Percentiles rank a stretch among this genome's conserved stretches.
These are phyloP conservation scores for Pestalotiopsis sp. DNA, from an alignment of 2,329 filamentous ascomycete species.

Conservation along the genomic window DNA sequence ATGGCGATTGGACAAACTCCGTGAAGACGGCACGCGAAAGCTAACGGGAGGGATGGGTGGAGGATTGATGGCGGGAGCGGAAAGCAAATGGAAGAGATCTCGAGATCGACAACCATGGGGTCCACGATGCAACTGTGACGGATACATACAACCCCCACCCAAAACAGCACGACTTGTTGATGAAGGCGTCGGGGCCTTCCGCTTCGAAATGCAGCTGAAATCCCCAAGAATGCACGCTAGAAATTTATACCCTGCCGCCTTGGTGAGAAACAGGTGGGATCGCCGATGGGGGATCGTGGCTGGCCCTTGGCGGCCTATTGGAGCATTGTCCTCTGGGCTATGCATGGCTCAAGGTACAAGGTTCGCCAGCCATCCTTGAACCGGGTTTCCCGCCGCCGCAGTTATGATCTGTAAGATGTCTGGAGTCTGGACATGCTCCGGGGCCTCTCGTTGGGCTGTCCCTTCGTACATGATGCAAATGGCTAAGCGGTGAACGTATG, in stretches of 20 bases:
- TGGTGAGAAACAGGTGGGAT: neutral
- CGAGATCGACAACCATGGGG: neutral
- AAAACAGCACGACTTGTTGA: neutral
- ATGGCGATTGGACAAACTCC: neutral
- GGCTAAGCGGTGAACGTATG: neutral
- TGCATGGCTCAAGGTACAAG: neutral
- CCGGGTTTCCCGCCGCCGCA: neutral
- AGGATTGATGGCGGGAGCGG: neutral
- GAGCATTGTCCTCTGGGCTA: neutral
- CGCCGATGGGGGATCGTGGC: constrained; percentile 7
- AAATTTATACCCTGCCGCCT: neutral
- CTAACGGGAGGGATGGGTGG: neutral
- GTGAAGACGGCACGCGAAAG: neutral
- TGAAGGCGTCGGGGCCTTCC: neutral
- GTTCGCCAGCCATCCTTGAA: neutral
- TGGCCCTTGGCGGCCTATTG: constrained; percentile 1
- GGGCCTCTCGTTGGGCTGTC: neutral
- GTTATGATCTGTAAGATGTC: neutral
- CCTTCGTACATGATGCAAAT: neutral
- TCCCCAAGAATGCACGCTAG: neutral
- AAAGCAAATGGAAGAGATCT: neutral
- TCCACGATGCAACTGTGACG: neutral
- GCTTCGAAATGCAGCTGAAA: neutral
- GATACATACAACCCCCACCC: neutral
- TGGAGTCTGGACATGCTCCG: neutral